Evolutionary conservation across 148 eudicot species (phyloP), one percentile per base, ranked within the genome.

Genomic region (Nepenthes gracilis): DNA sequence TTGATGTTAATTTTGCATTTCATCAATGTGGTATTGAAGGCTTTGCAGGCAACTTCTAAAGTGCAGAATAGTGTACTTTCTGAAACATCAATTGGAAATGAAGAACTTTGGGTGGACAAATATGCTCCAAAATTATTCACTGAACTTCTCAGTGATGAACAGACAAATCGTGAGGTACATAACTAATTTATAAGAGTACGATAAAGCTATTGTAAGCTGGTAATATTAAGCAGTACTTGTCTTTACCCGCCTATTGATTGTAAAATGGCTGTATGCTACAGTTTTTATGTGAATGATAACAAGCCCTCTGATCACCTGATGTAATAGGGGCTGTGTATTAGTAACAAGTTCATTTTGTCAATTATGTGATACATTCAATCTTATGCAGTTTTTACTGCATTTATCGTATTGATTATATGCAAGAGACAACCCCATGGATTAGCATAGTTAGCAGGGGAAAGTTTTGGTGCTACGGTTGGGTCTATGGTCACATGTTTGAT

Each of bases 131-230:
- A 74, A 74, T 84, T 95, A 54, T 93, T 93, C 72, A 86, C 85
- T 57, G 99, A 93, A 75, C 99, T 93, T 71, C 96, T 93, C 59
- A 93, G 99, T 67, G 96, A 84, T 47, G 99, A 93, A 61, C 90
- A 86, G 57, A 93, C 95, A 55, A 93, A 93, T 67, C 86, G 99
- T 59, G 96, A 93, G 94, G 99, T 88, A 81, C 60, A 35, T 64
- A 43, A 53, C 35, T 7, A 34, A 2, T 10, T 38, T 50, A 15
- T 36, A 47, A 38, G 52, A 12, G 13, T 64, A 50, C 9, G 23
- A 9, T 54, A 7, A 35, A 32, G 37, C 6, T 14, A 48, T 38
- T 14, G 2, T 11, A 49, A 6, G 15, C 2, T 11, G 53, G 15
- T 49, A n/a, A 11, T 45, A 5, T 49, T 49, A 5, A 3, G 45